Conservation (phyloP, 139 green algal species). For the Tetradesmus obliquus region DNA sequence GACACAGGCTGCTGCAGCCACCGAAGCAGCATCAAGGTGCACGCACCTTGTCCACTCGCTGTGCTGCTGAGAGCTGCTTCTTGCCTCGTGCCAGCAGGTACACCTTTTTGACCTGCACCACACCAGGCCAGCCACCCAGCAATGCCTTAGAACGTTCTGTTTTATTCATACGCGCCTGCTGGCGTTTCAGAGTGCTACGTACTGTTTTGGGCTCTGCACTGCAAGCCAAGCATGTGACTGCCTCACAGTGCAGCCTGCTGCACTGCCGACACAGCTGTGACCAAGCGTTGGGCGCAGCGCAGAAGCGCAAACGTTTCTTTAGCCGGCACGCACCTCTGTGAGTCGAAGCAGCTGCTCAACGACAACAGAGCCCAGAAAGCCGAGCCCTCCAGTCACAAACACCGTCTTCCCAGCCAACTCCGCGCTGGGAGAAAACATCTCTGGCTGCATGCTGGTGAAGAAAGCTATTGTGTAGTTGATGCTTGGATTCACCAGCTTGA, state of each 20-base stretch:
- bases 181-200: too few species aligned
- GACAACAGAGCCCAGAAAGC: slow-evolving; percentile 35
- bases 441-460: background rate
- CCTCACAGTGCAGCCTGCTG: too few species aligned
- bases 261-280: too few species aligned
- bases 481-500: background rate
- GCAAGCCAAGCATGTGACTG: too few species aligned
- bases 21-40: too few species aligned
- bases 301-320: background rate
- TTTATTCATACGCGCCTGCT: too few species aligned
- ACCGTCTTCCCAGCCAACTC: slow-evolving; percentile 12
- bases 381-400: slow-evolving; percentile 33
- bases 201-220: too few species aligned
- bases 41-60: slow-evolving; percentile 17
- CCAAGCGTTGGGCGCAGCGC: too few species aligned
- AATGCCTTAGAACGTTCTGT: too few species aligned
- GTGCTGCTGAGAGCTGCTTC: slow-evolving; percentile 4
- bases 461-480: background rate
- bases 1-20: background rate
- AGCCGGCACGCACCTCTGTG: background rate
- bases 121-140: background rate
- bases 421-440: slow-evolving; percentile 3
- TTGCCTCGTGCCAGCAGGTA: slow-evolving; percentile 42
- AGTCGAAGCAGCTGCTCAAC: slow-evolving; percentile 33
- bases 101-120: slow-evolving; percentile 30